Evolutionary conservation across 139 green algal genomes (phyloP), one percentile per base, ranked within the genome.

Genomic region (Chlamydomonas incerta): DNA sequence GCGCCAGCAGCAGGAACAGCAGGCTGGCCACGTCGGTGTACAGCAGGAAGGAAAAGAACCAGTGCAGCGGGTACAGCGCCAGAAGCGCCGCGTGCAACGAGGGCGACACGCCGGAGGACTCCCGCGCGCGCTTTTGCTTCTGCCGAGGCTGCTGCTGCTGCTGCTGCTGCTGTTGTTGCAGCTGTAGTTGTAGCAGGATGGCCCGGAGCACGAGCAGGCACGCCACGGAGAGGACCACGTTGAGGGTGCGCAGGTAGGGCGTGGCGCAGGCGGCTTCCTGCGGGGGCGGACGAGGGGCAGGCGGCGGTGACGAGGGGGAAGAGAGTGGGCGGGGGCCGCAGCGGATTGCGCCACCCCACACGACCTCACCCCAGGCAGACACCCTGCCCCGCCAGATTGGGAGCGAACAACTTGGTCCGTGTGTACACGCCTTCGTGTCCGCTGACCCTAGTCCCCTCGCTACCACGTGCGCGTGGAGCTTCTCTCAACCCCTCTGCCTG

Each of bases 11-110:
- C 0, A 96, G 82, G 46, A 95, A 94, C 3, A 94, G 83, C 34
- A 93, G 74, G 28, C 94, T 94, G n/a, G 87, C 92, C 11, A 97
- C 92, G 79, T 99, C 97, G 1, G 97, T 99, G 90, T 99, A 99
- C 83, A 94, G 99, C 1, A 99, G 82, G 72, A 96, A 97, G 18
- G 81, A 80, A 86, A 95, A 99, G 88, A 99, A 98, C 81, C 96
- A 97, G 86, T 98, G 95, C 23, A 96, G 84, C 0, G 96, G 96
- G 62, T 96, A 93, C 15, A 95, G 66, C 52, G 72, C 63, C 50
- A 94, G 69, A 2, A 55, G 52, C 26, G 88, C 47, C 57, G 71
- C 81, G 23, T 81, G 41, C 63, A 74, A 63, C 13, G 60, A 10
- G 75, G 47, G 10, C 2, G 33, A 50, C 26, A 15, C 33, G 21